Base-by-base conservation (phyloP, 805 yeast species). In the Ogataea populi-albae region DNA sequence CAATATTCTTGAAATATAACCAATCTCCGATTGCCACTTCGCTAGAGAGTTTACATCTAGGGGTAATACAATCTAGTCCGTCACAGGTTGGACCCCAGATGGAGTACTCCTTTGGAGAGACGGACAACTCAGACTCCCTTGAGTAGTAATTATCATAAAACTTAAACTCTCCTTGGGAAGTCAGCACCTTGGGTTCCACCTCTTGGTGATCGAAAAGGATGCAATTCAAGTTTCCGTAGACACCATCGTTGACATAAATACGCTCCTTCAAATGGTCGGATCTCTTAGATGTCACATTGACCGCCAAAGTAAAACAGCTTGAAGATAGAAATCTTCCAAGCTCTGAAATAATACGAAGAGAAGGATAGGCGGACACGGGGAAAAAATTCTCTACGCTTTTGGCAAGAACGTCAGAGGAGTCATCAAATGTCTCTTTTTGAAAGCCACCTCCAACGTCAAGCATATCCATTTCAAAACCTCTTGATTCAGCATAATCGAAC, bases 71-170 rank as follows among this genome's bases (percentile, higher is more conserved):
- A 61, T 91, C 98, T 45, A 91, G 69, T 3, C 97, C 97, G 63
- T 91, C 98, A 65, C 98, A 91, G 14, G 98, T 91, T 29, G 98
- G 98, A 5, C 98, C 98, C 98, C 98, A 91, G 41, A 93, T 72
- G 3, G 95, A 85, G 35, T 74, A 81, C 24, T 44, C 46, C 25
- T 49, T 40, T 15, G 31, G 17, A 6, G 34, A 17, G 8, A 12
- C 10, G 10, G 35, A 4, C 20, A 35, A 12, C 4, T 32, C 37
- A 14, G 54, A 47, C 17, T 36, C 45, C 7, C 37, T 26, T 4
- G 18, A 20, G 4, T 39, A 25, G 23, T 34, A 50, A 14, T 46
- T 36, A 10, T 49, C 47, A 35, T 32, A 43, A 17, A 62, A 50
- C 25, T 54, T 54, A 34, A 54, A 52, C 26, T 59, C 66, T 27